Evolutionary conservation across 768 basidiomycete genomes (phyloP), one percentile per base, ranked within the genome.

Genomic region (Trametes coccinea): DNA sequence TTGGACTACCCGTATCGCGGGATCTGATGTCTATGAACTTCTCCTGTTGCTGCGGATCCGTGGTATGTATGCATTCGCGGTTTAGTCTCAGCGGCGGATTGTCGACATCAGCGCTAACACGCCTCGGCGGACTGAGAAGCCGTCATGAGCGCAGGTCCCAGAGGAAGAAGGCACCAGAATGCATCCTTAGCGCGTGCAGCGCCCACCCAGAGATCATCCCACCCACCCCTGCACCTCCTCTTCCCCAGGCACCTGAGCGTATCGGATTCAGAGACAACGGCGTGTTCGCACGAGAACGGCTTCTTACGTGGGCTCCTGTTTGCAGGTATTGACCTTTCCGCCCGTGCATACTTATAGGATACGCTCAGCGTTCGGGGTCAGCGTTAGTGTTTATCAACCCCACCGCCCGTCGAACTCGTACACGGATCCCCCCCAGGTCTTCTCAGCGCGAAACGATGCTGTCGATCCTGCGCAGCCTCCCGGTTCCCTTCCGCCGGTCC

Each of bases 231-330:
- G 0, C 34, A 37, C 6, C 11, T 37, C 34, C 34, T 2, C 45
- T 27, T 31, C 17, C 14, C 33, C 17, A 34, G 33, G 49, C 49
- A 34, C 49, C 34, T 37, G 16, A n/a, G 7, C 16, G 9, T 46
- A 37, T 51, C 5, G 30, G 17, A 14, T 30, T 27, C 30, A 29
- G 13, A 49, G 2, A 34, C 49, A n/a, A 51, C 16, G 49, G 31
- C 49, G 2, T 34, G 33, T 51, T 51, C 49, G 33, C 49, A 51
- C 49, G 49, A 33, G 33, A 37, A 51, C 34, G 49, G 33, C 31
- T 51, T 51, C 31, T 51, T 51, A 51, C 49, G 49, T 51, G 49
- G 31, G 49, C 33, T 17, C 49, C 31, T 51, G 14, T 51, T 51
- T 51, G 49, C 49, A 33, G 49, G 6, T 34, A 51, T 51, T 51